These are phyloP conservation scores for Rossbeevera mucosa DNA, from an alignment of 768 basidiomycete genomes.

Conservation along the genomic window DNA sequence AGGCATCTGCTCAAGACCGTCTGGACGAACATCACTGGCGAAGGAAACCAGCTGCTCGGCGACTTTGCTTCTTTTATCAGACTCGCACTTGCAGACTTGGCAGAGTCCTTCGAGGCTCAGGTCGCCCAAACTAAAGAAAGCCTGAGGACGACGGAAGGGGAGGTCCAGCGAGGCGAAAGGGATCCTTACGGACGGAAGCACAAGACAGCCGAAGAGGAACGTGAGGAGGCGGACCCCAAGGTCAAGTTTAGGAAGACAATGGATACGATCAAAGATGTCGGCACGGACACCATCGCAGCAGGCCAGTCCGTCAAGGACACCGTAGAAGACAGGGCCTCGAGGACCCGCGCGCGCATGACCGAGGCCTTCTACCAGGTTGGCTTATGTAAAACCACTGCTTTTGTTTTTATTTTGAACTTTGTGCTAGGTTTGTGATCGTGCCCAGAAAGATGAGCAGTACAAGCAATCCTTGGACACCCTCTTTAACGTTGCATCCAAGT, in stretches of 20 bases:
- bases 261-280: slow-evolving; percentile 57
- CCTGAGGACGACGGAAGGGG: slow-evolving; percentile 51
- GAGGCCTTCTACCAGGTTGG: slow-evolving; percentile 51
- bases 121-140: slow-evolving; percentile 50
- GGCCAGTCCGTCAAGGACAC: slow-evolving; percentile 41
- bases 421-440: slow-evolving; percentile 56
- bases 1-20: slow-evolving; percentile 48
- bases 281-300: slow-evolving; percentile 52
- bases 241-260: slow-evolving; percentile 62
- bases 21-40: slow-evolving; percentile 50
- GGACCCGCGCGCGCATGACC: slow-evolving; percentile 41
- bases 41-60: slow-evolving; percentile 49
- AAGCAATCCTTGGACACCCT: slow-evolving; percentile 53
- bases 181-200: slow-evolving; percentile 53
- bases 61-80: slow-evolving; percentile 66
- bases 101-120: slow-evolving; percentile 51
- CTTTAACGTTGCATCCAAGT: slow-evolving; percentile 53
- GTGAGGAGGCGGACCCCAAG: slow-evolving; percentile 44
- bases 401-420: neutral
- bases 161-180: slow-evolving; percentile 57
- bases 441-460: slow-evolving; percentile 58
- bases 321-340: slow-evolving; percentile 42
- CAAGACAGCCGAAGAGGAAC: slow-evolving; percentile 38
- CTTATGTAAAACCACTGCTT: neutral
- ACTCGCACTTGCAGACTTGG: slow-evolving; percentile 61